Conservation (phyloP, 768 basidiomycete species). For the Calocera cornea region DNA sequence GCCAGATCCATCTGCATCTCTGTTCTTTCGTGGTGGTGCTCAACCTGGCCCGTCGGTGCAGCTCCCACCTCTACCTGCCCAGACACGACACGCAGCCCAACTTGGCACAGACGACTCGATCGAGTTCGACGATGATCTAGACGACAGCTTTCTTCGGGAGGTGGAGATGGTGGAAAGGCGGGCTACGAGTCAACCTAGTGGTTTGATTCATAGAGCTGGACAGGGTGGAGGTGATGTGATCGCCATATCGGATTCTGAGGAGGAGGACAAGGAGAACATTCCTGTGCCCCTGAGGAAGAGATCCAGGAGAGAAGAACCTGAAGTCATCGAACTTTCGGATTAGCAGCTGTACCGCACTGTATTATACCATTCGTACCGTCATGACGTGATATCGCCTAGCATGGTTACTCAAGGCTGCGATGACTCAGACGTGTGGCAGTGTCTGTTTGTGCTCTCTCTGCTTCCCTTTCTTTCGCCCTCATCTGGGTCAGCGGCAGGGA, state of each 20-base stretch:
- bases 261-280: conserved; percentile 51
- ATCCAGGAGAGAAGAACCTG: background rate
- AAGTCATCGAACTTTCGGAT: background rate
- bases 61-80: background rate
- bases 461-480: too few relatives aligned
- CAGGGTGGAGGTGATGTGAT: conserved; percentile 26
- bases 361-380: too few relatives aligned
- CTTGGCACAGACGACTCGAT: conserved; percentile 20
- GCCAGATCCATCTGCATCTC: background rate
- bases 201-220: background rate
- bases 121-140: conserved; percentile 16
- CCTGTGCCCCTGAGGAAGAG: conserved; percentile 32
- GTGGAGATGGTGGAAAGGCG: conserved; percentile 26
- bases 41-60: background rate
- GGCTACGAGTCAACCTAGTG: background rate
- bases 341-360: background rate
- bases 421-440: background rate
- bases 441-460: background rate
- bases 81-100: background rate
- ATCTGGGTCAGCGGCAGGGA: too few relatives aligned
- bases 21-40: background rate
- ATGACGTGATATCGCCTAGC: too few relatives aligned
- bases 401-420: too few relatives aligned
- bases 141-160: conserved; percentile 32
- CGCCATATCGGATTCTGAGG: conserved; percentile 33